Conservation (phyloP, 2,329 filamentous ascomycete genomes). For the Cryphonectria carpinicola region DNA sequence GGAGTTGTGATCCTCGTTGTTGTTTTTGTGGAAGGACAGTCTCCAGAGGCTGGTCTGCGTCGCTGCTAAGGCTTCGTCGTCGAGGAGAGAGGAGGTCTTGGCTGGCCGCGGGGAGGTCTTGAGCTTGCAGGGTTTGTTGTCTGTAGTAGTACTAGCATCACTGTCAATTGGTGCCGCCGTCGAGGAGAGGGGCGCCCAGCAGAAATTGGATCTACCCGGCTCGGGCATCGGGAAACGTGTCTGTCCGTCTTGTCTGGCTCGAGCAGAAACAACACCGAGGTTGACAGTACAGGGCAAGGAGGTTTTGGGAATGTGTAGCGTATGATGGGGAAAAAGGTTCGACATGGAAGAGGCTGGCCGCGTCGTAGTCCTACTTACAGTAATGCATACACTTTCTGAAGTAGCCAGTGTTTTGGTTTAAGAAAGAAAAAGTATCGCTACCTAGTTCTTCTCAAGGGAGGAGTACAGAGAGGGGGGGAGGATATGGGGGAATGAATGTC, state of each 20-base stretch:
- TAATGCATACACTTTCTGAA: not conserved
- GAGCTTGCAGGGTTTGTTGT: not conserved
- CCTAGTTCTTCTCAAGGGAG: not conserved
- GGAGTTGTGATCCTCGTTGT: not conserved
- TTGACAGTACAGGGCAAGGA: not conserved
- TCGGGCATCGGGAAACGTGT: slow-evolving; percentile 8
- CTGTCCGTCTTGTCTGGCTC: not conserved
- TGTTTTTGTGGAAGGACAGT: not conserved
- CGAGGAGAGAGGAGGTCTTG: not conserved
- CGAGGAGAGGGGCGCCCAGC: slow-evolving; percentile 10
- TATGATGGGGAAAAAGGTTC: not conserved
- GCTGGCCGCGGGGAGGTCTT: slow-evolving; percentile 7
- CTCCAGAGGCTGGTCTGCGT: not conserved
- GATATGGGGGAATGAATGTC: not conserved
- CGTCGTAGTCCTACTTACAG: not conserved
- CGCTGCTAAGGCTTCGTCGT: not conserved
- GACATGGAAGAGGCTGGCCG: not conserved
- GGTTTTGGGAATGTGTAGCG: too few species aligned
- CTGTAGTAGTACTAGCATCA: not conserved
- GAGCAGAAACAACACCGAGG: not conserved
- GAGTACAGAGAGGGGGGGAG: not conserved
- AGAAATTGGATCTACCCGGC: not conserved
- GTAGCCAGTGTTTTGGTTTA: too few species aligned
- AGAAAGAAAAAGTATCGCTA: not conserved
- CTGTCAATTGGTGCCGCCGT: slow-evolving; percentile 7